Conservation (phyloP, 2,329 filamentous ascomycete genomes). For the Fonsecaea pedrosoi region DNA sequence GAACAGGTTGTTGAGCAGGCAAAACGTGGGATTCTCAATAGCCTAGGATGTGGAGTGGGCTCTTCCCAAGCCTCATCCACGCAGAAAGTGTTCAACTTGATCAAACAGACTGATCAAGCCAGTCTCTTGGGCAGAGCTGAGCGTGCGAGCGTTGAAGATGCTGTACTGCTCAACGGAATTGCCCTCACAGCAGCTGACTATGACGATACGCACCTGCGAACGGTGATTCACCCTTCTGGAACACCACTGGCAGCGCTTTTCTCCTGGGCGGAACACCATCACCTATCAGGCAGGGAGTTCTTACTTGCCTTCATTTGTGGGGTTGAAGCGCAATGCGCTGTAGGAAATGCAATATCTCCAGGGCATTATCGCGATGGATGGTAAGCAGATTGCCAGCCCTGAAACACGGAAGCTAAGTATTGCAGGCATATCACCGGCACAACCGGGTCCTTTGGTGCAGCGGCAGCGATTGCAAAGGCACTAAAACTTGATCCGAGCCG, state of each 20-base stretch:
- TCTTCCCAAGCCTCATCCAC: slow-evolving; percentile 15
- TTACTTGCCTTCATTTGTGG: slow-evolving; percentile 60
- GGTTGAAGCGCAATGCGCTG: slow-evolving; percentile 60
- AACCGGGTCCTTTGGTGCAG: slow-evolving; percentile 60
- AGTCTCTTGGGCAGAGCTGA: slow-evolving; percentile 19
- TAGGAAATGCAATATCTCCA: slow-evolving; percentile 60
- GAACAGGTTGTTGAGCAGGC: slow-evolving; percentile 21
- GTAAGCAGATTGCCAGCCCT: slow-evolving; percentile 34
- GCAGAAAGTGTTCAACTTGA: slow-evolving; percentile 12
- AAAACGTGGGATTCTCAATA: slow-evolving; percentile 25
- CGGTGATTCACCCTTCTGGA: slow-evolving; percentile 62
- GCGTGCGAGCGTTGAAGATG: slow-evolving; percentile 43
- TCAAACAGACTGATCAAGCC: slow-evolving; percentile 8
- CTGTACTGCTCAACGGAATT: slow-evolving; percentile 61
- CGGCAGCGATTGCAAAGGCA: slow-evolving; percentile 59
- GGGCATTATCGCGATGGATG: slow-evolving; percentile 63
- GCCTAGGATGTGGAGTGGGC: slow-evolving; percentile 25
- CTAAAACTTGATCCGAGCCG: slow-evolving; percentile 49
- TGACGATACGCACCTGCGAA: slow-evolving; percentile 63
- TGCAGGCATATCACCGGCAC: slow-evolving; percentile 58
- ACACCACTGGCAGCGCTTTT: slow-evolving; percentile 59
- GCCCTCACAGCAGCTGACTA: slow-evolving; percentile 63
- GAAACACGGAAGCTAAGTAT: neutral
- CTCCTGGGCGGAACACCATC: slow-evolving; percentile 52
- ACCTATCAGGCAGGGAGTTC: slow-evolving; percentile 55